Base-by-base conservation (phyloP, 1,139 yeast species). In the Yamadazyma mexicana region DNA sequence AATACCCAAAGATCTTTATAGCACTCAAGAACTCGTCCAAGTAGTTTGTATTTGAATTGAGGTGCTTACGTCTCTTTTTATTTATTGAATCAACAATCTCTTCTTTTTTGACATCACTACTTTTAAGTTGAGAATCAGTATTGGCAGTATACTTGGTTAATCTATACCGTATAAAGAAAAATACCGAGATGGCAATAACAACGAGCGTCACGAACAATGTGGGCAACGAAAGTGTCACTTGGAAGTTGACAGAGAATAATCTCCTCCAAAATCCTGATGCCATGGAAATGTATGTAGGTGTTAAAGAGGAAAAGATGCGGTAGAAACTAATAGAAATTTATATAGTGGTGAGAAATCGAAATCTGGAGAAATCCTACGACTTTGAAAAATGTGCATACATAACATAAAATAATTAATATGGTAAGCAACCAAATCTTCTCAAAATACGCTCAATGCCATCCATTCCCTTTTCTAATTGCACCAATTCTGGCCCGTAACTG, bases 11-110 rank as follows among this genome's bases (percentile, higher is more conserved):
- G 15, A 92, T 87, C 61, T 88, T 89, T 48, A 92, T 87, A 1
- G 97, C 98, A 40, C 87, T 77, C 35, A 92, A 65, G 52, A 92
- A 92, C 56, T 91, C 96, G 58, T 92, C 97, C 42, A 92, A 66
- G 56, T 89, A 91, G 45, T 70, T 70, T 2, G 63, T 44, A 11
- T 58, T 49, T 18, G 58, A 44, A 30, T 55, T 55, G 24, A 47
- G 50, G 30, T 52, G 50, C 32, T 51, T 55, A 17, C 60, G 49
- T 46, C 52, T 60, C 46, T 60, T 59, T 42, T 63, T 62, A 37
- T 62, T 62, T 31, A 62, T 58, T n/a, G 64, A 54, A 32, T 55
- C 59, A 8, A 60, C 67, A 27, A 64, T 42, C 15, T 55, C 62
- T 27, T 44, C 51, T 16, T 48, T 34, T 50, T 39, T 40, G n/a